Conservation (phyloP, 306 rosid species). For the Cucurbita argyrosperma region DNA sequence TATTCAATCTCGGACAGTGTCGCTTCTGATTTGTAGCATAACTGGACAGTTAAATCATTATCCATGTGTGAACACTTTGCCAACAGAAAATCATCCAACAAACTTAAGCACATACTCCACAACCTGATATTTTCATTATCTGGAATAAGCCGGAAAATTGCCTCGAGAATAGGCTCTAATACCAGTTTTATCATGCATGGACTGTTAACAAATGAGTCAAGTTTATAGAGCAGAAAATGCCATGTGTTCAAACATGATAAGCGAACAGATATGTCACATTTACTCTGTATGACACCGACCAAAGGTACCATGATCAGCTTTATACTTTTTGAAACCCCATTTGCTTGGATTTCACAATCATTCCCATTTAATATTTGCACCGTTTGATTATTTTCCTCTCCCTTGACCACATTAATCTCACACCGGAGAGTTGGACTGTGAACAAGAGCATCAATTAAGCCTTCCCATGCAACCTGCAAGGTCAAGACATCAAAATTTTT, state of each 20-base stretch:
- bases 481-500: neutral
- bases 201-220: slow-evolving; percentile 45
- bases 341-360: slow-evolving; percentile 21
- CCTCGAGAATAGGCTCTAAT: slow-evolving; percentile 48
- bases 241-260: slow-evolving; percentile 72
- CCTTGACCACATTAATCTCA: slow-evolving; percentile 16
- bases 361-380: slow-evolving; percentile 10
- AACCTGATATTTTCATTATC: slow-evolving; percentile 38
- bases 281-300: slow-evolving; percentile 47
- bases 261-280: slow-evolving; percentile 50
- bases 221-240: slow-evolving; percentile 59
- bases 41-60: slow-evolving; percentile 14
- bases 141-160: slow-evolving; percentile 44
- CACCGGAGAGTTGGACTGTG: slow-evolving; percentile 18
- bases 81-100: slow-evolving; percentile 42
- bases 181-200: slow-evolving; percentile 30
- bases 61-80: slow-evolving; percentile 28
- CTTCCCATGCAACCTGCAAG: slow-evolving; percentile 80
- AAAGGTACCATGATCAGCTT: slow-evolving; percentile 81
- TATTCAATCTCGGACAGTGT: slow-evolving; percentile 10
- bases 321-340: slow-evolving; percentile 43
- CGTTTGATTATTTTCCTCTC: slow-evolving; percentile 12
- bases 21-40: slow-evolving; percentile 12
- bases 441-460: slow-evolving; percentile 70
- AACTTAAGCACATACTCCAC: slow-evolving; percentile 47